Evolutionary conservation across 1,284 basidiomycete species (phyloP), one percentile per base, ranked within the genome.

Genomic region (Amanita bisporigera): DNA sequence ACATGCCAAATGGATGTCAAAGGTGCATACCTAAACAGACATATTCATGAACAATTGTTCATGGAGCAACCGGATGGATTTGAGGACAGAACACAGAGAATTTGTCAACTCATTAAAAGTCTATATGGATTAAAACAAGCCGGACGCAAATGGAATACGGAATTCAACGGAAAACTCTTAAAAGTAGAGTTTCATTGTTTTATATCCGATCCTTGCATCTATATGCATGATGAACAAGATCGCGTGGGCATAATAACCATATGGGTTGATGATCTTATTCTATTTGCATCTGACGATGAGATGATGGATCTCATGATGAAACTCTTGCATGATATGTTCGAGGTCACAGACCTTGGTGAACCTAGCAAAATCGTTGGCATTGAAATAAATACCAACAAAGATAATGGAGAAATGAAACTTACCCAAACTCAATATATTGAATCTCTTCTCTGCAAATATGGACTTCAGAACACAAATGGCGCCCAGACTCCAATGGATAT

Each of bases 1-100:
- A 58, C 81, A 24, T 67, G 75, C 4, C 76, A 79, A 61, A 68
- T 75, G 33, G 75, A 81, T 64, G 68, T 81, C 33, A 73, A 71
- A 21, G 71, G 72, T 3, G 77, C 78, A 0, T 80, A 75, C 69
- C 71, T 75, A 2, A 75, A 77, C 64, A 69, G 71, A 3, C 9
- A 41, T 7, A 24, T 67, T 4, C 9, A 63, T 65, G 14, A 66
- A 72, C 29, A 66, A 67, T 14, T 77, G 29, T 75, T 72, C 60
- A 74, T 77, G 73, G 47, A 61, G 0, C 70, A 70, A 55, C 73
- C 73, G 3, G 55, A 67, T 36, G 76, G 71, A 12, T 71, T 72
- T 55, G 52, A 67, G 4, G 65, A 69, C 52, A 50, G 52, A 19
- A 54, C 52, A 6, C 3, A 3, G 2, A 31, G 3, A 31, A 17